These are phyloP conservation scores for Fragaria iinumae DNA, from an alignment of 306 rosid genomes.

Conservation along the genomic window DNA sequence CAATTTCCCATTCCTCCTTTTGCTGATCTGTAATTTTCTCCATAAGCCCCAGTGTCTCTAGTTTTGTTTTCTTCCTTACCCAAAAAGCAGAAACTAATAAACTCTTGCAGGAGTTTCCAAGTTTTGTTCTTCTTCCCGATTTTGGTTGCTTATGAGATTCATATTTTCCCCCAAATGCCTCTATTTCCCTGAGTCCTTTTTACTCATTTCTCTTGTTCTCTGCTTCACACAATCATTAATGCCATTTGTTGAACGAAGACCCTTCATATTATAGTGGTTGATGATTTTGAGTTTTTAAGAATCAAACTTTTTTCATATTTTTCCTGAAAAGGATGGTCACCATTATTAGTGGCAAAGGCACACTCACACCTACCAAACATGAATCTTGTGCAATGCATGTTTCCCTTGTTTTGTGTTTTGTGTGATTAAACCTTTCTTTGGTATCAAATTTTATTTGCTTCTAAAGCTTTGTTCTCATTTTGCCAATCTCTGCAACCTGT, in stretches of 20 bases:
- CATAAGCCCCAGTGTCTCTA: not conserved
- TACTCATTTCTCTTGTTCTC: conserved; percentile 27
- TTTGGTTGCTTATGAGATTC: conserved; percentile 26
- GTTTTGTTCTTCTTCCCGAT: conserved; percentile 13
- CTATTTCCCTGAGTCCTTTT: conserved; percentile 21
- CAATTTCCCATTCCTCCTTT: conserved; percentile 18
- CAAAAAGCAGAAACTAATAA: conserved; percentile 4
- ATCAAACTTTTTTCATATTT: conserved; percentile 11
- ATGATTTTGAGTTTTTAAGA: conserved; percentile 14
- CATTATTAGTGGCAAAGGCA: conserved; percentile 16
- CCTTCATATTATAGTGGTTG: conserved; percentile 2
- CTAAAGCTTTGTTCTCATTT: not conserved
- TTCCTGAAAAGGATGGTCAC: conserved; percentile 8
- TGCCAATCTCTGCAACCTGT: conserved; percentile 17
- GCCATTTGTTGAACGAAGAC: conserved; percentile 23
- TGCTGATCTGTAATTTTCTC: conserved; percentile 15
- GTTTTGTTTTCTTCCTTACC: conserved; percentile 4
- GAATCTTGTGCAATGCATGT: conserved; percentile 26
- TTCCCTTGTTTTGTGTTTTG: conserved; percentile 22
- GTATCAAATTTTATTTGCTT: conserved; percentile 25
- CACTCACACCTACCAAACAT: conserved; percentile 29
- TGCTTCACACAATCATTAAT: conserved; percentile 18
- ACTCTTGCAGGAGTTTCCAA: not conserved
- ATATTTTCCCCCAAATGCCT: conserved; percentile 7
- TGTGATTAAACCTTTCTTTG: conserved; percentile 33